Evolutionary conservation across 495 filamentous ascomycete genomes (phyloP).

Genomic region (Penicillium robsamsonii): DNA sequence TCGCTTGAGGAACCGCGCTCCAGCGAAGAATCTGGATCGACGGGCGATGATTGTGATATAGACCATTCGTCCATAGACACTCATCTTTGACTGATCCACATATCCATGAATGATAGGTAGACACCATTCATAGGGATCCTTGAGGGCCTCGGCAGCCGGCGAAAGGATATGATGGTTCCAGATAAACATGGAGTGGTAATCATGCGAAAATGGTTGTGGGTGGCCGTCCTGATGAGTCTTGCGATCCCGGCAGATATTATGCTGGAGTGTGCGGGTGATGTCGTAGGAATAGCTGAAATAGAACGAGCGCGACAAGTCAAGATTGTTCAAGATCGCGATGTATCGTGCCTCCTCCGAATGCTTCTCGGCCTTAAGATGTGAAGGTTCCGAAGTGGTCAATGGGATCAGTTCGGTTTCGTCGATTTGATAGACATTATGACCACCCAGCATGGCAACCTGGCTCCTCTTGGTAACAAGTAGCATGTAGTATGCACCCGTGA

Average conservation of each 20-base stretch:
- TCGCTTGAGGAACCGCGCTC: conserved; percentile 89
- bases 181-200: conserved; percentile 94
- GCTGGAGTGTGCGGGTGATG: conserved; percentile 86
- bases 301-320: conserved; percentile 86
- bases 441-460: conserved; percentile 92
- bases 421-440: conserved; percentile 92
- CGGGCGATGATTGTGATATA: conserved; percentile 93
- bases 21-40: conserved; percentile 89
- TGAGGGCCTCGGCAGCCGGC: conserved; percentile 67
- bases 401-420: conserved; percentile 94
- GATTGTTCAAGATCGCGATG: conserved; percentile 81
- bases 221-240: conserved; percentile 62
- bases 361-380: conserved; percentile 69
- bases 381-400: conserved; percentile 62
- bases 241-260: conserved; percentile 85
- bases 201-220: conserved; percentile 53
- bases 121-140: conserved; percentile 91
- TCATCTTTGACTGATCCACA: conserved; percentile 85
- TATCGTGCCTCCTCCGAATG: conserved; percentile 90
- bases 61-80: conserved; percentile 77
- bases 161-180: conserved; percentile 91
- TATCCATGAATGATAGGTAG: conserved; percentile 94
- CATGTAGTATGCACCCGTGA: conserved; percentile 98
- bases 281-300: conserved; percentile 99
- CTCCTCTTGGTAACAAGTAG: conserved; percentile 92